A percentile compares a stretch with the other conserved stretches of the same genome.
These are phyloP conservation scores for Penicillium sp. DNA, from an alignment of 2,329 filamentous ascomycete species.

Conservation along the genomic window DNA sequence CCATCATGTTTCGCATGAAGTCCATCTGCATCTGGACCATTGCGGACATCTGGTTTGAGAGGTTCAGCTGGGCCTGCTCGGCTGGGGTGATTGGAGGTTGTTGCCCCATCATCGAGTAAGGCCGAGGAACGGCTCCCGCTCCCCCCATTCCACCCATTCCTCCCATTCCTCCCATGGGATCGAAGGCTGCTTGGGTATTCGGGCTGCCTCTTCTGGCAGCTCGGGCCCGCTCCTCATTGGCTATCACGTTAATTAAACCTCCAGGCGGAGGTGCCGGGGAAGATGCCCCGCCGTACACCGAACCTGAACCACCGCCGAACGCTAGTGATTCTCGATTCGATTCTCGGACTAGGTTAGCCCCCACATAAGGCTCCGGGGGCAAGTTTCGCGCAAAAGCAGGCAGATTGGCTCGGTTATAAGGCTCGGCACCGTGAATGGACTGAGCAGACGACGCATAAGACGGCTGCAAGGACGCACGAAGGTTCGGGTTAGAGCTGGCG, in stretches of 20 bases:
- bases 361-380: constrained; percentile 83
- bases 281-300: constrained; percentile 44
- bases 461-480: constrained; percentile 61
- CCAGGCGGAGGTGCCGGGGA: constrained; percentile 58
- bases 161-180: constrained; percentile 10
- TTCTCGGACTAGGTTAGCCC: constrained; percentile 74
- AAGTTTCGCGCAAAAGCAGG: constrained; percentile 83
- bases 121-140: constrained; percentile 37
- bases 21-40: constrained; percentile 97
- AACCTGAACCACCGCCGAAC: constrained; percentile 62
- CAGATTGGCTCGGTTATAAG: constrained; percentile 57
- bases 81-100: constrained; percentile 56
- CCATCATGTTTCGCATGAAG: constrained; percentile 73
- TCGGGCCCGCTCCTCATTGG: constrained; percentile 77
- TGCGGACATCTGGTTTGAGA: constrained; percentile 81
- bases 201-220: constrained; percentile 80
- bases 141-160: constrained; percentile 3
- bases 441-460: constrained; percentile 56
- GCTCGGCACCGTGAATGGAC: constrained; percentile 62
- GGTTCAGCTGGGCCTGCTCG: constrained; percentile 76
- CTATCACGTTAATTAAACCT: constrained; percentile 86
- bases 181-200: constrained; percentile 61
- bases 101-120: constrained; percentile 42
- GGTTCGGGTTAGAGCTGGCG: constrained; percentile 72
- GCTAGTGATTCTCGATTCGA: constrained; percentile 75